Evolutionary conservation across 1,284 basidiomycete genomes (phyloP), one percentile per base, ranked within the genome.

Genomic region (Chondrostereum purpureum): DNA sequence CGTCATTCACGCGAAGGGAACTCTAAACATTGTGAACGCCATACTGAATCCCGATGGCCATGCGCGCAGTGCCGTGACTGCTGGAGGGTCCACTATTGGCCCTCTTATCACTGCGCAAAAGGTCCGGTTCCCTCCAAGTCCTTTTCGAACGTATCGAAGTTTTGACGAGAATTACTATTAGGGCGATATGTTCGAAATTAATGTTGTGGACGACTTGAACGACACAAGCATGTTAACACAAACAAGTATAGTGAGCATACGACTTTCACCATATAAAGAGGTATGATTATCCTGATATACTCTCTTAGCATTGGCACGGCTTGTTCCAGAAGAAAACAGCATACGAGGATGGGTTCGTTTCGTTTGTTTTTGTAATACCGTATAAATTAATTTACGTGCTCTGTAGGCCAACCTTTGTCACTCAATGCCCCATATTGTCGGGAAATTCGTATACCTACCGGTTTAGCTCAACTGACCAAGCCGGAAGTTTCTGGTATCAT

Each of bases 401-500:
- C n/a, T n/a, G n/a, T n/a, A n/a, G 58, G 17, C 43, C 49, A 11
- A 37, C 34, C n/a, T 38, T 39, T 10, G 42, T 43, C 39, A 22
- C 17, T 5, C 43, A 41, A 44, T 46, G 64, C 42, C 64, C 63
- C 3, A 64, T 66, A 20, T 43, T 57, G 14, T 56, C 61, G 1
- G 52, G 52, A 1, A 23, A 60, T 31, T 58, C 55, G 1, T 67
- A 67, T 49, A 40, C 58, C 2, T 65, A 75, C 45, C 44, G 54
- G 13, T 65, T 62, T 52, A 39, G 31, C 5, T 54, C n/a, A n/a
- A n/a, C 49, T 17, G 52, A 59, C 42, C 67, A 69, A 52, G 56
- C 62, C 12, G 68, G 71, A 5, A 75, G 70, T 3, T 44, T 27
- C 20, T 50, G 23, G 41, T 50, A 53, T 40, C 51, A 53, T 35